Percentiles rank a stretch among this genome's conserved stretches.
Conservation (phyloP, 805 yeast genomes). For the Yarrowia sp. region DNA sequence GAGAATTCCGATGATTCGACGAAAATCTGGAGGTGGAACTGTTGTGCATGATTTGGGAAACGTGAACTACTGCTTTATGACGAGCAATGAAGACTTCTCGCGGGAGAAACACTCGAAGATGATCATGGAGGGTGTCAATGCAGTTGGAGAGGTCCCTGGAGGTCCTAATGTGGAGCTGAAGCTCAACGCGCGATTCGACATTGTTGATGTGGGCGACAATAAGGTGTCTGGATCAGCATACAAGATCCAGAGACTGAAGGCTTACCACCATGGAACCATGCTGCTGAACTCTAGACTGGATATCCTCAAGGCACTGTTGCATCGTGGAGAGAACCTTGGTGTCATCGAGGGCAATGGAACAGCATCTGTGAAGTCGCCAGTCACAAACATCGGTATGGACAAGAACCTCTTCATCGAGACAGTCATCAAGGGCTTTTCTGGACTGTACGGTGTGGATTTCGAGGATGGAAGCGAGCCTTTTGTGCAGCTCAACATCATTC, state of each 20-base stretch:
- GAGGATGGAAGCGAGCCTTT: background rate
- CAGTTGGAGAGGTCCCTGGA: background rate
- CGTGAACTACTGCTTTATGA: conserved; percentile 78
- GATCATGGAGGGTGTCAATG: conserved; percentile 45
- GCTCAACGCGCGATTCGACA: conserved; percentile 79
- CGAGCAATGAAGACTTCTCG: conserved; percentile 61
- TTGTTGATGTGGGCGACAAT: conserved; percentile 42
- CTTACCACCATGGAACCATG: conserved; percentile 97
- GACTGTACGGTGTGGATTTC: conserved; percentile 35
- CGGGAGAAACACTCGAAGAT: conserved; percentile 52
- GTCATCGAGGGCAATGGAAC: conserved; percentile 53
- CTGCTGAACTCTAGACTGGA: conserved; percentile 63
- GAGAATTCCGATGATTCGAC: conserved; percentile 65
- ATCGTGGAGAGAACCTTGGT: conserved; percentile 46
- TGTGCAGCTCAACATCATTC: background rate
- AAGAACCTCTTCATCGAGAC: conserved; percentile 48
- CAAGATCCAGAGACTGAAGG: conserved; percentile 73
- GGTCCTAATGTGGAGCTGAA: conserved; percentile 38
- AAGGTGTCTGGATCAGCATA: conserved; percentile 94
- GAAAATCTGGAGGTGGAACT: conserved; percentile 93
- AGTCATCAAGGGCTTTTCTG: conserved; percentile 45
- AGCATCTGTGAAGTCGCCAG: conserved; percentile 77
- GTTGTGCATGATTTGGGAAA: conserved; percentile 94
- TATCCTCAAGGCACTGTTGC: conserved; percentile 58
- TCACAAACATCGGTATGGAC: conserved; percentile 57